Evolutionary conservation across 768 basidiomycete genomes (phyloP), one percentile per base, ranked within the genome.

Genomic region (Lentinula edodes): DNA sequence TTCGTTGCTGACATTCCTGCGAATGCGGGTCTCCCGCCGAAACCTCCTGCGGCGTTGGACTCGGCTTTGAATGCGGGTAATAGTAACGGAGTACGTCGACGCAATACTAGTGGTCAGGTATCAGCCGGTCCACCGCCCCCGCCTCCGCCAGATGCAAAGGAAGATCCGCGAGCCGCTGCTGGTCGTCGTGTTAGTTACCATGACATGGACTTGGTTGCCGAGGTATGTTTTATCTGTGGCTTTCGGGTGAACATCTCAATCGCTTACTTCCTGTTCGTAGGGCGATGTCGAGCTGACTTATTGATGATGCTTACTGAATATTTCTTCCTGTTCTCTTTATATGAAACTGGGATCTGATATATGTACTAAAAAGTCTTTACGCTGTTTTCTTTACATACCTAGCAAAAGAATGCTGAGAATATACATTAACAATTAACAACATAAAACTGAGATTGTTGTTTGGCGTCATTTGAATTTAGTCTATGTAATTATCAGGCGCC

Each of bases 131-230:
- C 84, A 0, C 85, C 84, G 5, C 90, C 90, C 0, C 88, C 91
- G 3, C 91, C 92, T 15, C 92, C 93, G 12, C 87, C 91, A 59
- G 90, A 94, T 74, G 91, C 88, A 35, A 93, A 91, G 74, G 91
- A 94, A 73, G 95, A 98, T 72, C 95, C 95, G 46, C 81, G 95
- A 43, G 92, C 95, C 34, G 89, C 90, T 36, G 90, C 88, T 38
- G 92, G 92, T 50, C 90, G 87, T 74, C 85, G 91, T 73, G 86
- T 98, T 60, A 94, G 91, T 75, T 98, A 98, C 70, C 88, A 93
- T 71, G 95, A 98, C 74, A 91, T 97, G 87, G 95, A 98, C 77
- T 78, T 90, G 72, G 91, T 93, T 66, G 91, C 93, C 34, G 91
- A 91, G 80, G 87, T 82, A 58, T 64, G 75, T 72, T 13, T 48